phyloP scores from a whole-genome alignment of 2,329 filamentous ascomycete species.

The Penicillium decumbens region DNA sequence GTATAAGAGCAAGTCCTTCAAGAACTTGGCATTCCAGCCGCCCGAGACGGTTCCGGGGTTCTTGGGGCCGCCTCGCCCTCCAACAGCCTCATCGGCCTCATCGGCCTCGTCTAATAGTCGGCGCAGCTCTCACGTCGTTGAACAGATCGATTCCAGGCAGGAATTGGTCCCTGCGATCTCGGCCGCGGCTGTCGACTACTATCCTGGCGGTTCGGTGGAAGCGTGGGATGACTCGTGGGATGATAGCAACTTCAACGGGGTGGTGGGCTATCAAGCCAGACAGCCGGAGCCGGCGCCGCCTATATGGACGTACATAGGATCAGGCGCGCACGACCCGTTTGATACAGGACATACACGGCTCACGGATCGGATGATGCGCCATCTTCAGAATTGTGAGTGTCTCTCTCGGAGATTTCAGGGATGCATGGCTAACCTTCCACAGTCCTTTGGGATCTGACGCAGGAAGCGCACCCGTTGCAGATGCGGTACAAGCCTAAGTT shows the following conservation, averaged over 20 bases:
- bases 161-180: conserved; percentile 12
- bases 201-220: conserved; percentile 7
- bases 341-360: conserved; percentile 34
- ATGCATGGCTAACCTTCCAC: neutral
- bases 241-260: conserved; percentile 11
- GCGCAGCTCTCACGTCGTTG: conserved; percentile 9
- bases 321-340: conserved; percentile 36
- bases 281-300: conserved; percentile 6
- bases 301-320: conserved; percentile 28
- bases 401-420: neutral
- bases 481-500: conserved; percentile 32
- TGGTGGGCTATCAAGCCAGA: conserved; percentile 10
- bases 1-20: conserved; percentile 38
- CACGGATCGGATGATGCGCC: conserved; percentile 36
- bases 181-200: conserved; percentile 7
- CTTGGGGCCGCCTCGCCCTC: conserved; percentile 7
- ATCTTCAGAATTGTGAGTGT: conserved; percentile 36
- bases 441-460: conserved; percentile 38
- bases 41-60: conserved; percentile 22
- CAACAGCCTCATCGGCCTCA: neutral
- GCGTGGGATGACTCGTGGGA: conserved; percentile 7
- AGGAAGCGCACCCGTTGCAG: conserved; percentile 35
- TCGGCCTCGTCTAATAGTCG: conserved; percentile 7
- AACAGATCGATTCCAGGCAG: conserved; percentile 7
- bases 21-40: conserved; percentile 35